Percentiles rank a stretch among this genome's conserved stretches.
phyloP scores from a whole-genome alignment of 108 stramenopile species.

The Cafeteria roenbergensis region DNA sequence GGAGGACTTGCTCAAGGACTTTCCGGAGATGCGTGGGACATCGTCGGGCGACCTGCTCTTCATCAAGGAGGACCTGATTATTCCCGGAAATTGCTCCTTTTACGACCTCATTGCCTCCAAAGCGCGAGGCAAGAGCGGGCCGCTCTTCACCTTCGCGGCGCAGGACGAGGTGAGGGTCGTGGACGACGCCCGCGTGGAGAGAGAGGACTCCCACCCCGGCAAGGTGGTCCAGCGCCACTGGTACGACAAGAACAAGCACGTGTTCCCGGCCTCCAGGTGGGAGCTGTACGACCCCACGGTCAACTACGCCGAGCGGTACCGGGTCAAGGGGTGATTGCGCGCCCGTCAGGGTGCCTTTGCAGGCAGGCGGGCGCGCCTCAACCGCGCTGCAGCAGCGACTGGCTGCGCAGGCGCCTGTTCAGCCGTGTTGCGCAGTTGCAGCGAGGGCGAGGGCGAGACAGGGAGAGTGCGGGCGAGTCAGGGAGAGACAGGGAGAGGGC shows the following conservation, averaged over 20 bases:
- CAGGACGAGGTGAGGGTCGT: conserved; percentile 73
- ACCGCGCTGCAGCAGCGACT: too few relatives aligned
- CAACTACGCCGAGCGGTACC: too few relatives aligned
- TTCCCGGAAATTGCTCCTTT: conserved; percentile 83
- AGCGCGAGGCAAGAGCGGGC: conserved; percentile 84
- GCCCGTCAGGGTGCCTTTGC: too few relatives aligned
- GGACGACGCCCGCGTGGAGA: conserved; percentile 70
- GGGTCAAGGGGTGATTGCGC: too few relatives aligned
- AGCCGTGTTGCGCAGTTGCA: too few relatives aligned
- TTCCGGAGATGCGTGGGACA: conserved; percentile 58
- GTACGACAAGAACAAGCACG: conserved; percentile 94
- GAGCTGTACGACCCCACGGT: conserved; percentile 71
- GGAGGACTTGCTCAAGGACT: conserved; percentile 60
- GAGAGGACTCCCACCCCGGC: conserved; percentile 64
- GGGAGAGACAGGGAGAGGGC: too few relatives aligned
- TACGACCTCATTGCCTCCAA: conserved; percentile 88
- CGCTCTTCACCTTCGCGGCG: conserved; percentile 87
- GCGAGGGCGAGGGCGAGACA: too few relatives aligned
- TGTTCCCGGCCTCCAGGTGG: conserved; percentile 92
- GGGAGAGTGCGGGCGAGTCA: too few relatives aligned
- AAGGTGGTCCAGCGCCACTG: conserved; percentile 81
- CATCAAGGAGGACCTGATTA: conserved; percentile 95
- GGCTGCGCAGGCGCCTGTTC: too few relatives aligned
- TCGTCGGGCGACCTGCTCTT: conserved; percentile 72
- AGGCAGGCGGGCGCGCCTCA: too few relatives aligned